Evolutionary conservation across 1,284 basidiomycete genomes (phyloP).

Genomic region (Coniferiporia weirii): DNA sequence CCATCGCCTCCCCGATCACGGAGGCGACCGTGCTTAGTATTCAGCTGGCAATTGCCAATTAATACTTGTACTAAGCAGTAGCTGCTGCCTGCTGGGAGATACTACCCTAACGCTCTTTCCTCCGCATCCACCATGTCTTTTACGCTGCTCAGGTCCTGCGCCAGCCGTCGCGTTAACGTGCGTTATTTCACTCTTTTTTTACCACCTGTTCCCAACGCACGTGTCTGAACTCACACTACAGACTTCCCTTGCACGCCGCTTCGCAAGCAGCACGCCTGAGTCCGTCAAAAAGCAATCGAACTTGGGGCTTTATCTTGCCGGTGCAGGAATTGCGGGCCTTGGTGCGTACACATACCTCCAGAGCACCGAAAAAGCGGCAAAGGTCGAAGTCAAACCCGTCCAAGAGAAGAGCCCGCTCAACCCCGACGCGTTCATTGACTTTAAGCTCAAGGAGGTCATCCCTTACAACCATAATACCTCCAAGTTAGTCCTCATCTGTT

Average conservation of each 20-base stretch:
- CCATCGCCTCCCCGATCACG: too few species aligned
- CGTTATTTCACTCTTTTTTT: neutral
- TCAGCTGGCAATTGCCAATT: too few species aligned
- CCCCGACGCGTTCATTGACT: slow-evolving; percentile 68
- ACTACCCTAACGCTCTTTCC: neutral
- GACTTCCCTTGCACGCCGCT: slow-evolving; percentile 31
- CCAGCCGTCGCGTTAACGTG: slow-evolving; percentile 10
- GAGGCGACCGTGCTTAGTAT: too few species aligned
- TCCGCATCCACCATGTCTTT: slow-evolving; percentile 13
- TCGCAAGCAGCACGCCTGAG: slow-evolving; percentile 41
- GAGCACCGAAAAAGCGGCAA: slow-evolving; percentile 20
- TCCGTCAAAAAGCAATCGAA: slow-evolving; percentile 43
- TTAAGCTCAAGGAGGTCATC: slow-evolving; percentile 80
- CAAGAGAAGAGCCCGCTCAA: slow-evolving; percentile 63
- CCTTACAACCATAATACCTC: slow-evolving; percentile 93
- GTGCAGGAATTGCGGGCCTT: slow-evolving; percentile 45
- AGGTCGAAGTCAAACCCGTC: slow-evolving; percentile 26
- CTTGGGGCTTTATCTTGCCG: slow-evolving; percentile 44
- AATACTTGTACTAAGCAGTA: too few species aligned
- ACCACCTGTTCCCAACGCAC: neutral
- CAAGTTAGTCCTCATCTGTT: slow-evolving; percentile 36
- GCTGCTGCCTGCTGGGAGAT: too few species aligned
- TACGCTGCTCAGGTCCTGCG: slow-evolving; percentile 10
- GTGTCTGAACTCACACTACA: slow-evolving; percentile 5
- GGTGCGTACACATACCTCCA: slow-evolving; percentile 45